Percentiles rank a stretch among this genome's conserved stretches.
phyloP scores from a whole-genome alignment of 129 eudicot genomes.

The Flaveria linearis region DNA sequence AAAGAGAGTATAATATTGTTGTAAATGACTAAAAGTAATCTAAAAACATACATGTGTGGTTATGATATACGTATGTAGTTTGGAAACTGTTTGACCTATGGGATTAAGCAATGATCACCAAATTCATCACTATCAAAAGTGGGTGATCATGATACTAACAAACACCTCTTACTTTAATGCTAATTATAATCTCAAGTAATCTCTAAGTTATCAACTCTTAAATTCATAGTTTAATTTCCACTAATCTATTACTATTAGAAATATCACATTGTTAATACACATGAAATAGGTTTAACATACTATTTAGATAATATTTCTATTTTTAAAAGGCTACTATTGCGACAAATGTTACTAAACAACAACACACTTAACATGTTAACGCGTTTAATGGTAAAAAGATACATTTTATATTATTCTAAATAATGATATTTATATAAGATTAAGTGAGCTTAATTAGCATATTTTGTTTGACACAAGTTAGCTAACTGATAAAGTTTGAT shows the following conservation, averaged over 20 bases:
- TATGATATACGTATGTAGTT: not conserved
- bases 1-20: not conserved
- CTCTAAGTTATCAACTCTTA: slow-evolving; percentile 36
- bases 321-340: too few relatives aligned
- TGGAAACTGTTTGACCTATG: slow-evolving; percentile 13
- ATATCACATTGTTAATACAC: too few relatives aligned
- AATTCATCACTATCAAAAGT: slow-evolving; percentile 39
- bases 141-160: slow-evolving; percentile 28
- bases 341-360: too few relatives aligned
- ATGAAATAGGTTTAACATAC: too few relatives aligned
- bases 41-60: not conserved
- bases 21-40: not conserved
- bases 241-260: not conserved
- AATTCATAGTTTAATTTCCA: slow-evolving; percentile 8
- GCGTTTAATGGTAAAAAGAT: too few relatives aligned
- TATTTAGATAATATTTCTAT: too few relatives aligned
- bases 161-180: slow-evolving; percentile 34
- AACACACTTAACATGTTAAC: too few relatives aligned
- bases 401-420: too few relatives aligned
- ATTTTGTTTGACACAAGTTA: not conserved
- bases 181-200: slow-evolving; percentile 34
- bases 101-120: slow-evolving; percentile 33
- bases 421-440: too few relatives aligned
- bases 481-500: slow-evolving; percentile 9
- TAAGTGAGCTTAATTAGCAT: not conserved